A percentile compares a stretch with the other conserved stretches of the same genome.
Conservation (phyloP, 805 yeast genomes). For the Candida tibetensis region DNA sequence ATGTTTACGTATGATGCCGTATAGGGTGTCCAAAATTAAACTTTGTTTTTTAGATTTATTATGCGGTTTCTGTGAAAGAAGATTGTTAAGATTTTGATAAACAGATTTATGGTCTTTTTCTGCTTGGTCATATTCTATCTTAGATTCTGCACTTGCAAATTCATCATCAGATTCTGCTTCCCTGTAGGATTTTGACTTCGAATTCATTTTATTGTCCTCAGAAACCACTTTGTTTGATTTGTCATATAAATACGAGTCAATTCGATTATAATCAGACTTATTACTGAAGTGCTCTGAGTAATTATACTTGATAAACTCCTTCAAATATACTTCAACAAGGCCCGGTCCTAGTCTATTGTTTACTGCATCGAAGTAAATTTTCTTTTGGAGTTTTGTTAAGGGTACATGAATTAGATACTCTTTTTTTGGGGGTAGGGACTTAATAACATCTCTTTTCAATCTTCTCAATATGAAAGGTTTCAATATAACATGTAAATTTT, state of each 20-base stretch:
- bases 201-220: conserved; percentile 2
- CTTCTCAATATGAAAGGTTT: conserved; percentile 86
- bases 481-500: conserved; percentile 79
- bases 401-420: conserved; percentile 81
- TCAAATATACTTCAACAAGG: conserved; percentile 45
- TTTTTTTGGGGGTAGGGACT: conserved; percentile 78
- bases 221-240: conserved; percentile 13
- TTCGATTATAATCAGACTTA: conserved; percentile 18
- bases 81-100: conserved; percentile 9
- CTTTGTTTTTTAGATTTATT: conserved; percentile 10
- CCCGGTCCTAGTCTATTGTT: conserved; percentile 42
- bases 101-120: neutral
- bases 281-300: conserved; percentile 16
- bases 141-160: conserved; percentile 17
- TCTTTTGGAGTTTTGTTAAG: conserved; percentile 59
- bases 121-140: conserved; percentile 1
- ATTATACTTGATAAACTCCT: conserved; percentile 50
- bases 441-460: conserved; percentile 67
- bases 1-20: conserved; percentile 14
- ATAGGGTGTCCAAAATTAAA: conserved; percentile 13
- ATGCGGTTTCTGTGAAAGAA: conserved; percentile 15
- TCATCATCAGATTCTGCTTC: conserved; percentile 34
- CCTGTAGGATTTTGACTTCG: conserved; percentile 5
- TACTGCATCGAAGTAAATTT: conserved; percentile 57
- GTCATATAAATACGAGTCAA: conserved; percentile 44